Evolutionary conservation across 108 stramenopile species (phyloP), one percentile per base, ranked within the genome.

Genomic region (Nitzschia sp.): DNA sequence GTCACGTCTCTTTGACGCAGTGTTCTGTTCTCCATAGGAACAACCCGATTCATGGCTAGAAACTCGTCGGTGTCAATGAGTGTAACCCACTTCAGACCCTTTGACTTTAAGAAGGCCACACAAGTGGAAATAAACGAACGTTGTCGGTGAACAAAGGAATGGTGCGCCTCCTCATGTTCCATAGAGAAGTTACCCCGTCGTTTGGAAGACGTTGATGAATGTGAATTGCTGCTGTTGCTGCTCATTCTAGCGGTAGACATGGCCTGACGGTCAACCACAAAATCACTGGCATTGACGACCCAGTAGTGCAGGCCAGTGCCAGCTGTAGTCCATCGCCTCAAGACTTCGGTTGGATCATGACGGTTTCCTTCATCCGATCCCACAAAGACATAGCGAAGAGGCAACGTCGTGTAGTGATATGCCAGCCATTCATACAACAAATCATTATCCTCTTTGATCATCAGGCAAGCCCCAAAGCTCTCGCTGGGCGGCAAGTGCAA

Each of bases 371-470:
- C 59, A 72, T 86, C 85, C 0, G 73, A 54, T 1, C 35, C 76
- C 0, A 86, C 59, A 1, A 86, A 34, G 0, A 86, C n/a, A 54
- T 70, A 48, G 42, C 78, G 34, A 34, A 86, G 63, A 26, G 85
- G 85, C 2, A 86, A 47, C 0, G 71, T 48, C 17, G 79, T 80
- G 66, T 72, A 80, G 31, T 86, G 85, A 64, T 81, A 86, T 9
- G 85, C 78, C 13, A 86, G 35, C 85, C 85, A 86, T 55, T 86
- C 85, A 25, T 54, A 55, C 15, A 86, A 65, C 38, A 82, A 29
- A 4, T 66, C 48, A 56, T 82, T 86, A 65, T 78, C 76, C 13
- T 80, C 79, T 61, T 80, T 79, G 57, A 78, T 35, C 25, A 86
- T 72, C 3, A 86, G 68, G 54, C 85, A 86, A 17, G 85, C 85